Base-by-base conservation (phyloP, 2,329 filamentous ascomycete species). In the Colletotrichum cordylinicola region DNA sequence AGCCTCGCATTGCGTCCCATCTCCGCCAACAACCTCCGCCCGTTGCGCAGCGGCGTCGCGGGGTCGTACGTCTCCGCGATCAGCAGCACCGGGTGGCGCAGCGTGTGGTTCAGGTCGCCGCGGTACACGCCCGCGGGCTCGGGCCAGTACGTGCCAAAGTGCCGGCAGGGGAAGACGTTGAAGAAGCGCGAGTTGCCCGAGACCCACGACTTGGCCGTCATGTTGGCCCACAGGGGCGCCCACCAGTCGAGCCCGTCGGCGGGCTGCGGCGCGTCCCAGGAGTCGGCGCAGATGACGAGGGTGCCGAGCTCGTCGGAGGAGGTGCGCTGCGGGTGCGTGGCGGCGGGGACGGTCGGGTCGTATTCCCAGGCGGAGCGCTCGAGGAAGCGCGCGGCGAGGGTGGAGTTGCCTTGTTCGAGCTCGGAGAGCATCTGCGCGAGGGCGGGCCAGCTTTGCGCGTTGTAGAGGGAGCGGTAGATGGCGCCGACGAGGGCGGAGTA, bases 11-110 rank as follows among this genome's bases (percentile, higher is more conserved):
- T 90, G 9, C 78, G 70, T 1, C 87, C 88, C 87, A 90, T 88
- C 70, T 88, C 87, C 0, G 77, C 67, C 21, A 86, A 72, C 4
- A 90, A 81, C 31, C 87, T 80, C 15, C 87, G 81, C 1, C 87
- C 88, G 71, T 90, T 89, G 7, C 87, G 84, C 58, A 90, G 79
- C 6, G 88, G 88, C 8, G 88, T 90, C 2, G 88, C 88, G 1
- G 88, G 88, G 72, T 90, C 88, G 72, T 90, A 87, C 7, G 86
- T 86, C 81, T 87, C 87, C 1, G 88, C 87, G 52, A 90, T 86
- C 52, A 90, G 82, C 52, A 90, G 79, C 4, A 90, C 80, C 1
- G 88, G 87, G 70, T 87, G 77, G 29, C 82, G 84, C 10, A 90
- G 83, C 0, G 85, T 85, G 64, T 84, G 78, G 79, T 88, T 86